Base-by-base conservation (phyloP, 345 rosid genomes). In the Pistacia integerrima region DNA sequence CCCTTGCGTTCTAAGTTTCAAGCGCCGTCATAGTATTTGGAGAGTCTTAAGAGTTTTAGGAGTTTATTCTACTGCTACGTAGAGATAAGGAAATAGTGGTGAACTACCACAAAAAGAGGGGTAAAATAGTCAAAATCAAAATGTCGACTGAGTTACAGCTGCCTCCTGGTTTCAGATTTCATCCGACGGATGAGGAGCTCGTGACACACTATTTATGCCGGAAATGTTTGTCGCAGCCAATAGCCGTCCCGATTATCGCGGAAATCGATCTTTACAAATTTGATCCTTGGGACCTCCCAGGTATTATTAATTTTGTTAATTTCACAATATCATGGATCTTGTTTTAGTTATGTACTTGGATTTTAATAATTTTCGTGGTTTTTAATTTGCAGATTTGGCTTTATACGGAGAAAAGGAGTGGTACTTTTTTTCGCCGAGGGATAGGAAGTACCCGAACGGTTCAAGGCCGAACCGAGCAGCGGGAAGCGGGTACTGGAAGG, bases 131-230 rank as follows among this genome's bases (percentile, higher is more conserved):
- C 64, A 64, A 74, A 78, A 82, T 73, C 78, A 41, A 41, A 41
- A 83, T 86, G 88, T 75, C 82, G 64, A 80, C 81, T 22, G 83
- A 74, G 38, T 77, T 93, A 67, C 91, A 89, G 68, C 76, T 95
- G 62, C 99, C 98, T 5, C 93, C 98, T 0, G 99, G 99, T 4
- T 95, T 95, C 87, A 79, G 99, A 55, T 94, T 94, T 84, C 97
- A 94, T 81, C 98, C 98, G 13, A 93, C 98, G 46, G 97, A 94
- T n/a, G 97, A 93, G 80, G 99, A 95, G 94, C 97, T 95, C 14
- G 98, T 95, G 11, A 84, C 76, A 80, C 93, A 93, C 83, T 95
- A 95, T 67, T 91, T 95, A n/a, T 87, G 93, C 82, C 93, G 92
- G 12, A 89, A 85, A 84, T 92, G 98, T 64, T 79, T 91, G 9